Percentiles rank a stretch among this genome's conserved stretches.
phyloP scores from a whole-genome alignment of 805 yeast genomes.

The Candida ficus region DNA sequence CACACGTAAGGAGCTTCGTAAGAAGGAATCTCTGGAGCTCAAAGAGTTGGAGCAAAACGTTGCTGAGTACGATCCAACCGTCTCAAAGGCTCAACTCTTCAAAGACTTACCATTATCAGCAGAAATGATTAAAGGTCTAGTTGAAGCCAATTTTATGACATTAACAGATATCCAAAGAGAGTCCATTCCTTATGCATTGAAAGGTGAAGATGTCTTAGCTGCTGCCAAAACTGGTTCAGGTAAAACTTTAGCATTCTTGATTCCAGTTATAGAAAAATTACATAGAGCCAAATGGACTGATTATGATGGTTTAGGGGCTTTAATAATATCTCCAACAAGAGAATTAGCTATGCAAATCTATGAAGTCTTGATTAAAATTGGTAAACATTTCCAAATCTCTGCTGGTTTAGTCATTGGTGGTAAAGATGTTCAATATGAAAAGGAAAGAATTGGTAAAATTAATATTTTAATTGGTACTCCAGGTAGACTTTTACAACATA shows the following conservation, averaged over 20 bases:
- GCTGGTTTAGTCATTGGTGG: slow-evolving; percentile 66
- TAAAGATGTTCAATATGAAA: slow-evolving; percentile 66
- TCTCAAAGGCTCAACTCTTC: slow-evolving; percentile 44
- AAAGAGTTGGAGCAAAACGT: slow-evolving; percentile 44
- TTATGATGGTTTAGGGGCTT: slow-evolving; percentile 48
- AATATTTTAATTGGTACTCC: slow-evolving; percentile 89
- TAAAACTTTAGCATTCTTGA: slow-evolving; percentile 81
- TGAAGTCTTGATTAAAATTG: slow-evolving; percentile 54
- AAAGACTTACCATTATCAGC: slow-evolving; percentile 72
- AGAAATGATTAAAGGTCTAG: slow-evolving; percentile 64
- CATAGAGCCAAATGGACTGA: slow-evolving; percentile 35
- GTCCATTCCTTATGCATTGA: slow-evolving; percentile 69
- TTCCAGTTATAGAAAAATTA: slow-evolving; percentile 77
- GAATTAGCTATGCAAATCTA: slow-evolving; percentile 72
- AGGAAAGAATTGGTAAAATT: slow-evolving; percentile 59
- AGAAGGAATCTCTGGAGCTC: slow-evolving; percentile 32
- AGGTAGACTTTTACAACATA: slow-evolving; percentile 78
- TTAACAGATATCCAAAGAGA: slow-evolving; percentile 84
- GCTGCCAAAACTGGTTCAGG: slow-evolving; percentile 98
- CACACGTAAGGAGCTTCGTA: slow-evolving; percentile 34
- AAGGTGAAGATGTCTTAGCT: slow-evolving; percentile 87
- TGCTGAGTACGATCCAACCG: slow-evolving; percentile 46
- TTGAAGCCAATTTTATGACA: slow-evolving; percentile 69
- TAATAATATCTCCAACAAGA: slow-evolving; percentile 67
- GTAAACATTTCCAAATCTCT: slow-evolving; percentile 54